A percentile compares a stretch with the other conserved stretches of the same genome.
These are phyloP conservation scores for Xanthoparmelia taractica DNA, from an alignment of 495 filamentous ascomycete genomes.

Conservation along the genomic window DNA sequence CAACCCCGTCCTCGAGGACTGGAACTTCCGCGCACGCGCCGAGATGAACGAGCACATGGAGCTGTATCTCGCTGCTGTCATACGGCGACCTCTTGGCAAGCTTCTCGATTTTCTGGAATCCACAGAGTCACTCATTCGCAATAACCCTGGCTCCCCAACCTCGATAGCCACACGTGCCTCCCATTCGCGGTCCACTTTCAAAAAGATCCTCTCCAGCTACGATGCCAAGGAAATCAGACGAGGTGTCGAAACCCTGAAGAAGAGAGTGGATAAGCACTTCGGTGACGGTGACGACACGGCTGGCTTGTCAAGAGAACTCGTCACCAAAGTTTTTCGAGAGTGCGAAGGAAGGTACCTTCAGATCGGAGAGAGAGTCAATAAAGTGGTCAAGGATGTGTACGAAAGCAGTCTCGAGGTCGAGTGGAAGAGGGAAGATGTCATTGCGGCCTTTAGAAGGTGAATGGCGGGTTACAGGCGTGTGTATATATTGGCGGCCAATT, in stretches of 20 bases:
- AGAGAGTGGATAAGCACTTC: conserved; percentile 94
- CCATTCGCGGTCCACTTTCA: conserved; percentile 70
- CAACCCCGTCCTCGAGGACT: conserved; percentile 69
- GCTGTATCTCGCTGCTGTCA: conserved; percentile 78
- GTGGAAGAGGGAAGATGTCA: conserved; percentile 52
- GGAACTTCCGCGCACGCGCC: conserved; percentile 63
- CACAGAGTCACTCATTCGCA: conserved; percentile 54
- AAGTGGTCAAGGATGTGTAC: conserved; percentile 54
- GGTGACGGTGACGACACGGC: conserved; percentile 68
- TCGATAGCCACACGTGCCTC: conserved; percentile 62
- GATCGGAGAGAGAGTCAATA: background rate
- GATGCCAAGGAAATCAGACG: conserved; percentile 76
- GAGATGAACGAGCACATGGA: conserved; percentile 86
- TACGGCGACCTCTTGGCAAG: conserved; percentile 81
- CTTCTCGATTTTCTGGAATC: conserved; percentile 84
- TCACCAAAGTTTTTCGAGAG: conserved; percentile 68
- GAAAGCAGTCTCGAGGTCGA: conserved; percentile 55
- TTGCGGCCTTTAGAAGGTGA: conserved; percentile 42
- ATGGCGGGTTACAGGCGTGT: background rate
- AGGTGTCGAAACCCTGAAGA: conserved; percentile 76
- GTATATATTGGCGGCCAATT: background rate
- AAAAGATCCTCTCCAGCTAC: conserved; percentile 72
- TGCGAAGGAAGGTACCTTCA: conserved; percentile 48
- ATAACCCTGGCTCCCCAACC: conserved; percentile 34
- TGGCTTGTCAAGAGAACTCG: conserved; percentile 57